A percentile compares a stretch with the other conserved stretches of the same genome.
Evolutionary conservation across 331 rosid species (phyloP).

Genomic region (Prunus yedoensis): DNA sequence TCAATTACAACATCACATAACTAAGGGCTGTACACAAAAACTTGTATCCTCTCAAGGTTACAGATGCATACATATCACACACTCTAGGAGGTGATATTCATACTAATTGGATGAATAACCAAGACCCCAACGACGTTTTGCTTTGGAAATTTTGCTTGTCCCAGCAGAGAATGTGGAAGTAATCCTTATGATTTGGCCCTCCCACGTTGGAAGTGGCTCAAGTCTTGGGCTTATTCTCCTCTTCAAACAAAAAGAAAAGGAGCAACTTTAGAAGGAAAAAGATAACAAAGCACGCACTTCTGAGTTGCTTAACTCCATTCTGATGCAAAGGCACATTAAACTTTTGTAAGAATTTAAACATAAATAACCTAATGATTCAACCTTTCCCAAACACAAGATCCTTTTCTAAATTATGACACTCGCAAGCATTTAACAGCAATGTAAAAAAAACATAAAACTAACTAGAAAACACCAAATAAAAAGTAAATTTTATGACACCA

Average conservation of each 20-base stretch:
- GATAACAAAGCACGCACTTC: neutral
- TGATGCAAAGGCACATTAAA: slow-evolving; percentile 8
- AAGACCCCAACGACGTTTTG: slow-evolving; percentile 11
- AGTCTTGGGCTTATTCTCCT: slow-evolving; percentile 20
- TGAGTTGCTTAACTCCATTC: neutral
- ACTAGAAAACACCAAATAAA: neutral
- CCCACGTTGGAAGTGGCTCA: slow-evolving; percentile 21
- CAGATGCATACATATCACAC: neutral
- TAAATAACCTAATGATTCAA: neutral
- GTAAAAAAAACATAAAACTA: neutral
- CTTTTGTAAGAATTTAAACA: neutral
- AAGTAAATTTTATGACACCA: neutral
- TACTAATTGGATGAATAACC: slow-evolving; percentile 1
- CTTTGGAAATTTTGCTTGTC: slow-evolving; percentile 4
- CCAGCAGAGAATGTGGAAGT: slow-evolving; percentile 5
- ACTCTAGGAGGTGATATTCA: slow-evolving; percentile 8
- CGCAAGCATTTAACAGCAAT: neutral
- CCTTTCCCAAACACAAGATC: neutral
- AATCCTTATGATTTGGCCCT: slow-evolving; percentile 5
- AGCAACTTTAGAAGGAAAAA: slow-evolving; percentile 14
- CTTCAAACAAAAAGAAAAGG: slow-evolving; percentile 21
- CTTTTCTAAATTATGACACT: neutral
- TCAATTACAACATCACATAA: neutral
- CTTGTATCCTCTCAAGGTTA: slow-evolving; percentile 2
- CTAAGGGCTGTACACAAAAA: slow-evolving; percentile 1